Evolutionary conservation across 1,284 basidiomycete genomes (phyloP).

Genomic region (Inonotus hispidus): DNA sequence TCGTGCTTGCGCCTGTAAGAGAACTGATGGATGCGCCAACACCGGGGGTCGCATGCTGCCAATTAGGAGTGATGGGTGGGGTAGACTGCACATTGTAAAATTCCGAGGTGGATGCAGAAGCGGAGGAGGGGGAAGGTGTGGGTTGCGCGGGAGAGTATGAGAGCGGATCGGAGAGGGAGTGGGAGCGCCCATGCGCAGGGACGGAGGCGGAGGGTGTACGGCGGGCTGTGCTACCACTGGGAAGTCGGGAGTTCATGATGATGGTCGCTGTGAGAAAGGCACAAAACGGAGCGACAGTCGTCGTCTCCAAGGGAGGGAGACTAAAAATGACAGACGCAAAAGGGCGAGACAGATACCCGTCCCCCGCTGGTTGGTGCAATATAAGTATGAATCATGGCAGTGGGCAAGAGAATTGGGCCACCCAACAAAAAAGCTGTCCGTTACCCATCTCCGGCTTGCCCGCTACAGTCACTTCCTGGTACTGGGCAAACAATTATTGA

Average conservation of each 20-base stretch:
- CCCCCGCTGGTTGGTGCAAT: neutral
- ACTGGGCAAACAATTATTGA: neutral
- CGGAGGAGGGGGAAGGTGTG: neutral
- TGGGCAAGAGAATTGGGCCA: neutral
- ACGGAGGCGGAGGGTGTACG: neutral
- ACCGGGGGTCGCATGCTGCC: neutral
- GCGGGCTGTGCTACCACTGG: neutral
- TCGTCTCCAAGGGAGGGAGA: neutral
- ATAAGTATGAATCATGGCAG: neutral
- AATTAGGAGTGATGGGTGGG: neutral
- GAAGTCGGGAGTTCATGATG: neutral
- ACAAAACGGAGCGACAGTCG: neutral
- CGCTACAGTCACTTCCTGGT: neutral
- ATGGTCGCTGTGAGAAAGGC: neutral
- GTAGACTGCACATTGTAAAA: neutral
- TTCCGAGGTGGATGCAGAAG: neutral
- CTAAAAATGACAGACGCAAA: neutral
- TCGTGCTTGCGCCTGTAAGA: neutral
- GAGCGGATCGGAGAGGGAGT: neutral
- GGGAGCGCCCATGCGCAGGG: neutral
- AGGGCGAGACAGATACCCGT: neutral
- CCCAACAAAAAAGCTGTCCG: conserved; percentile 3
- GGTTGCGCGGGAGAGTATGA: neutral
- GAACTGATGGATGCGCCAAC: neutral
- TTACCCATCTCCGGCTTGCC: conserved; percentile 6